Evolutionary conservation across 2,329 filamentous ascomycete genomes (phyloP).

Genomic region (Phaeoacremonium minimum): DNA sequence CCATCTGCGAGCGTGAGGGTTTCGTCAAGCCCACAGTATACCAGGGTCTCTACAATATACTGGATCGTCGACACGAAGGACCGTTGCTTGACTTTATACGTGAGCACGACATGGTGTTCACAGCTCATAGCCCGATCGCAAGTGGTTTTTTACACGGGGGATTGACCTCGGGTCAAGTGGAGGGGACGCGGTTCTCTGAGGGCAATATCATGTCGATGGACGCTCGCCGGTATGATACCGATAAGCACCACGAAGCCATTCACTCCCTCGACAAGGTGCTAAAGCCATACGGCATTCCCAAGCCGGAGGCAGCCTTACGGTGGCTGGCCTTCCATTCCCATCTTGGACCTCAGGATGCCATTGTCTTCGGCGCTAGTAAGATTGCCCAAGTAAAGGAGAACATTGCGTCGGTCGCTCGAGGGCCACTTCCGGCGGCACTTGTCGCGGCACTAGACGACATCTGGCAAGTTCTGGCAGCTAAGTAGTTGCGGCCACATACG

Average conservation of each 20-base stretch:
- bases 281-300: conserved; percentile 7
- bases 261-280: conserved; percentile 6
- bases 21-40: conserved; percentile 11
- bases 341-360: conserved; percentile 3
- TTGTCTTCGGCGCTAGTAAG: conserved; percentile 4
- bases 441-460: too few relatives aligned
- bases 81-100: conserved; percentile 5
- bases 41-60: conserved; percentile 10
- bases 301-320: conserved; percentile 11
- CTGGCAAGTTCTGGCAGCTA: too few relatives aligned
- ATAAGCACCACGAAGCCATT: conserved; percentile 10
- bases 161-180: conserved; percentile 9
- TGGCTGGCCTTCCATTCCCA: conserved; percentile 4
- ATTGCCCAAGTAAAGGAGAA: too few relatives aligned
- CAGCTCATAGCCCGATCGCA: conserved; percentile 10
- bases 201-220: conserved; percentile 10
- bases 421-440: too few relatives aligned
- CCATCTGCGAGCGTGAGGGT: conserved; percentile 9
- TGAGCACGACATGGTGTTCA: conserved; percentile 7
- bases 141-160: conserved; percentile 13
- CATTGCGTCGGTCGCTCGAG: too few relatives aligned
- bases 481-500: too few relatives aligned
- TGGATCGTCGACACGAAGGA: conserved; percentile 6
- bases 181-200: conserved; percentile 13
- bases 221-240: conserved; percentile 9